phyloP scores from a whole-genome alignment of 177 flowering plant species.

The Viscum album region DNA sequence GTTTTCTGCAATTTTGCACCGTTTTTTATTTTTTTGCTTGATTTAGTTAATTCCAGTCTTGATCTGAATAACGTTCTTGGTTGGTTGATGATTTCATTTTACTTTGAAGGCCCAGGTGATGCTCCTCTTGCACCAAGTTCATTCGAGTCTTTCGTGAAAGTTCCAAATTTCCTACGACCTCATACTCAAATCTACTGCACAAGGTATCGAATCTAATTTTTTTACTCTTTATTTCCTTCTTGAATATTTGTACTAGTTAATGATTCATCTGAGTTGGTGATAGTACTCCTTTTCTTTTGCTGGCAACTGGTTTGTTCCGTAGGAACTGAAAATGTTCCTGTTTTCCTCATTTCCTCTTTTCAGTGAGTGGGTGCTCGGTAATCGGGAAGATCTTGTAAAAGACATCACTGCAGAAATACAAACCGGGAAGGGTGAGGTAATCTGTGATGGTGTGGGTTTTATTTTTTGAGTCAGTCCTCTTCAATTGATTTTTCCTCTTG shows the following conservation, averaged over 20 bases:
- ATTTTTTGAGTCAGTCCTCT: no score
- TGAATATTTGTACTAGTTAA: no score
- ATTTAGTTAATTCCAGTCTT: no score
- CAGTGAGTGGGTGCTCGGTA: conserved; percentile 98
- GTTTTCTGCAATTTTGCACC: no score
- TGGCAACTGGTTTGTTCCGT: neutral
- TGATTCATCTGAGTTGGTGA: no score
- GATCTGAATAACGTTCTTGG: no score
- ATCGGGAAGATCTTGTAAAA: conserved; percentile 88
- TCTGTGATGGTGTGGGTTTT: neutral
- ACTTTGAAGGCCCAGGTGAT: conserved; percentile 71
- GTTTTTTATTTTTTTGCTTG: no score
- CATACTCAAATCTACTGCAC: conserved; percentile 95
- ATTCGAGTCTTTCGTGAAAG: conserved; percentile 86
- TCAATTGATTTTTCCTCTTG: no score
- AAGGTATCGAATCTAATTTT: conserved; percentile 34
- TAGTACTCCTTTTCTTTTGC: no score
- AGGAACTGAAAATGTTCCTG: neutral
- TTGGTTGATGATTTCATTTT: no score
- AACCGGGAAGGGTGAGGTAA: conserved; percentile 83
- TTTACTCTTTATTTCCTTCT: neutral
- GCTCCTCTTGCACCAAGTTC: conserved; percentile 74
- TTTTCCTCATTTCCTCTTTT: conserved; percentile 1
- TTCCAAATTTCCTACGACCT: conserved; percentile 81
- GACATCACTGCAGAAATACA: conserved; percentile 70